phyloP scores from a whole-genome alignment of 1,284 basidiomycete genomes.

The Coniferiporia sulphurascens region DNA sequence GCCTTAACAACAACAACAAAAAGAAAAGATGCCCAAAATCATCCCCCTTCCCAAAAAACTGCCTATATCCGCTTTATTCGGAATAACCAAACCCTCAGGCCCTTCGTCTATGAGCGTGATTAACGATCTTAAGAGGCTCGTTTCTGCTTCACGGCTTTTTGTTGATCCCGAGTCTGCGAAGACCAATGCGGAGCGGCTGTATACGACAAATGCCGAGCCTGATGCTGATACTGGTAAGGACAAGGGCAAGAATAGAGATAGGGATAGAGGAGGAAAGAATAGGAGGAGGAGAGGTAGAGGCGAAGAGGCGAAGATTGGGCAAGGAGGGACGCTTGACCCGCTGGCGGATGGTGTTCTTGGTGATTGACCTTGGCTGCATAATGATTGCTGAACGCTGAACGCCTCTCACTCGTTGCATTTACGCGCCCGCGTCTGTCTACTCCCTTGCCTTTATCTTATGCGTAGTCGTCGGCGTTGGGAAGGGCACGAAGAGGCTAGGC shows the following conservation, averaged over 20 bases:
- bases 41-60: slow-evolving; percentile 38
- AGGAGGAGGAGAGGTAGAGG: slow-evolving; percentile 29
- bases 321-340: slow-evolving; percentile 95
- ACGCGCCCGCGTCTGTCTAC: background rate
- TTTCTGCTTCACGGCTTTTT: slow-evolving; percentile 80
- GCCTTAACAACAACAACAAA: too few relatives aligned
- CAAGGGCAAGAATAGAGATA: slow-evolving; percentile 29
- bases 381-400: slow-evolving; percentile 5
- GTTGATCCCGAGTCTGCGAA: slow-evolving; percentile 34
- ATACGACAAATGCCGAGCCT: slow-evolving; percentile 29
- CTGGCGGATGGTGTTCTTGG: slow-evolving; percentile 92
- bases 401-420: too few relatives aligned
- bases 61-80: slow-evolving; percentile 80
- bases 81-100: slow-evolving; percentile 81
- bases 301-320: slow-evolving; percentile 70
- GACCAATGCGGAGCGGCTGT: slow-evolving; percentile 39
- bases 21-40: slow-evolving; percentile 58
- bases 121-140: slow-evolving; percentile 79
- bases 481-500: slow-evolving; percentile 84
- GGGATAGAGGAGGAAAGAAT: slow-evolving; percentile 2
- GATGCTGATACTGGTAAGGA: slow-evolving; percentile 25
- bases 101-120: slow-evolving; percentile 89
- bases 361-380: slow-evolving; percentile 26
- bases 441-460: too few relatives aligned
- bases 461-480: slow-evolving; percentile 85